Evolutionary conservation across 2,329 filamentous ascomycete genomes (phyloP), one percentile per base, ranked within the genome.

Genomic region (Aspergillus sp.): DNA sequence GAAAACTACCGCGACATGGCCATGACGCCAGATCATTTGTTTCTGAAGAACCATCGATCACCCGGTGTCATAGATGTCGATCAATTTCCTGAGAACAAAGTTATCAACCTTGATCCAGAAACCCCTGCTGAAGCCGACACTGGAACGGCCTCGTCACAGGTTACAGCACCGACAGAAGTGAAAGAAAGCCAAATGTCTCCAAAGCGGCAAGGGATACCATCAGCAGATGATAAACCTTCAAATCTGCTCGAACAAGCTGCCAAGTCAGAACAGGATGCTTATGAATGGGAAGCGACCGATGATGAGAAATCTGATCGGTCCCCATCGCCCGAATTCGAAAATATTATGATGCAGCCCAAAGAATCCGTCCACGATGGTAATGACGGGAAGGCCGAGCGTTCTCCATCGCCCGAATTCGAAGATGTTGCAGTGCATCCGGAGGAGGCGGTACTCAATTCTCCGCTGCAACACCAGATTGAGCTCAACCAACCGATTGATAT

Each of bases 21-120:
- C 12, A 57, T 66, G 17, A 64, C 62, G 4, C 58, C 64, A 19
- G 63, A 70, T 44, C 61, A 68, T 55, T 31, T 66, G 21, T 68
- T 73, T 19, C 54, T 74, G 19, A 69, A 65, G 37, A 66, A 68
- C 15, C 66, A 72, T 45, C 65, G 68, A 52, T 71, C 70, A 4
- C 70, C 69, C 3, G 72, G 74, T 31, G 64, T 78, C 4, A 77
- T 79, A 47, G 70, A 78, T 60, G 66, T 77, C 23, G 76, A 79
- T 53, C 67, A 68, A 27, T 55, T 68, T 6, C 50, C 69, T 6
- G 64, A 68, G 5, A 50, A 61, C n/a, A 67, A 69, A 35, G 66
- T 73, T 4, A 67, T 76, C 47, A 63, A 71, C 49, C 49, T 74
- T 11, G 72, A 75, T 9, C 57, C 62, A 11, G 68, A 68, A 11